Conservation (phyloP, 2,329 filamentous ascomycete genomes). For the Colletotrichum cordylinicola region DNA sequence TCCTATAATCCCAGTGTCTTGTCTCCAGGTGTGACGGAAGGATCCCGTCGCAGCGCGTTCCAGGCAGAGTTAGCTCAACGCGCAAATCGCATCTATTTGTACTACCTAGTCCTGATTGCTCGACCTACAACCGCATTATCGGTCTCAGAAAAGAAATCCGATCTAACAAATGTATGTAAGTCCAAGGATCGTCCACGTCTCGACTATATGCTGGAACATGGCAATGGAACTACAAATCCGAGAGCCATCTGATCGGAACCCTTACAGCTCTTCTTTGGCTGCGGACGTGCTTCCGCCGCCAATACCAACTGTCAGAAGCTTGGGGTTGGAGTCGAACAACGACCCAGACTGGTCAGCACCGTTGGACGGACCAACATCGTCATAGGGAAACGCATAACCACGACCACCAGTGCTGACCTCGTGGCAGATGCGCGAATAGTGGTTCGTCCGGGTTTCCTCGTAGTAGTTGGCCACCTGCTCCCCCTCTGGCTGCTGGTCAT, state of each 20-base stretch:
- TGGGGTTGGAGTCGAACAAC: slow-evolving; percentile 61
- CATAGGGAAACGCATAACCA: slow-evolving; percentile 76
- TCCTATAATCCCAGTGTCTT: neutral
- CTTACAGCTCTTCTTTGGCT: neutral
- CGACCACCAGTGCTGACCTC: slow-evolving; percentile 61
- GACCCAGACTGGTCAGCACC: slow-evolving; percentile 67
- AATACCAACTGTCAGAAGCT: slow-evolving; percentile 60
- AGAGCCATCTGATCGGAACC: neutral
- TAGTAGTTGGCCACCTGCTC: slow-evolving; percentile 60
- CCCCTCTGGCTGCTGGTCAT: slow-evolving; percentile 57
- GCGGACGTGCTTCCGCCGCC: slow-evolving; percentile 43
- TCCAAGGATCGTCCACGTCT: neutral
- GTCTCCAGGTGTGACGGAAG: neutral
- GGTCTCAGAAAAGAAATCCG: neutral
- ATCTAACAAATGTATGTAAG: neutral
- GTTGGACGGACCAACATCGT: slow-evolving; percentile 66
- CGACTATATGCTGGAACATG: neutral
- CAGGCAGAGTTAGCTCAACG: neutral
- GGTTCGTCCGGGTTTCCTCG: slow-evolving; percentile 61
- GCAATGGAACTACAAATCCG: neutral
- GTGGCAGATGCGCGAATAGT: slow-evolving; percentile 72
- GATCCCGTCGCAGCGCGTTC: neutral
- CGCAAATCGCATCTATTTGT: neutral
- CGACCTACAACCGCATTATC: neutral
- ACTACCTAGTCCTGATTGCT: neutral